phyloP scores from a whole-genome alignment of 2,329 filamentous ascomycete species.

The Domatiomyces globalis region DNA sequence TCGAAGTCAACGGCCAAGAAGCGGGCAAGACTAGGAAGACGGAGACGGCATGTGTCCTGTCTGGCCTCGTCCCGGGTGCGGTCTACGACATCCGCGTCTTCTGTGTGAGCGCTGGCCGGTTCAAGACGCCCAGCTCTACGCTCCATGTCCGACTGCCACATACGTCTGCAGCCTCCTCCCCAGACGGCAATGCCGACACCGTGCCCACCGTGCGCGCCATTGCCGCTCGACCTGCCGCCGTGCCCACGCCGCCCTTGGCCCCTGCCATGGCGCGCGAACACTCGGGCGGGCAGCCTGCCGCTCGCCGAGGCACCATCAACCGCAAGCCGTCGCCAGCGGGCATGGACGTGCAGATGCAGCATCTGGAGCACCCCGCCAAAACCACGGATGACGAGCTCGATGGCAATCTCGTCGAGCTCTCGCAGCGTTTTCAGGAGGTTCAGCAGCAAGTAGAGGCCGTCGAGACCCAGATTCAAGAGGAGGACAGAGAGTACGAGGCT shows the following conservation, averaged over 20 bases:
- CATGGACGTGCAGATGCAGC: slow-evolving; percentile 27
- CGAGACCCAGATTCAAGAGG: slow-evolving; percentile 49
- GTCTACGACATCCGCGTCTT: slow-evolving; percentile 92
- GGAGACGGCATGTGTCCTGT: slow-evolving; percentile 82
- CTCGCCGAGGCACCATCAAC: slow-evolving; percentile 53
- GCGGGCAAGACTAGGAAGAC: slow-evolving; percentile 71
- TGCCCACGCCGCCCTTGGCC: slow-evolving; percentile 46
- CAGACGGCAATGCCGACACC: slow-evolving; percentile 20
- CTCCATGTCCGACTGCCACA: slow-evolving; percentile 61
- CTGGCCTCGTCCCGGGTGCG: slow-evolving; percentile 68
- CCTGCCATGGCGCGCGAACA: slow-evolving; percentile 52
- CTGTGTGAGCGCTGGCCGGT: slow-evolving; percentile 79
- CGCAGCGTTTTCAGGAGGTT: slow-evolving; percentile 63
- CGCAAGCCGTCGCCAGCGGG: slow-evolving; percentile 59
- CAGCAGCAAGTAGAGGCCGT: slow-evolving; percentile 73
- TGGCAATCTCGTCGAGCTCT: slow-evolving; percentile 61
- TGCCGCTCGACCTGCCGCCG: slow-evolving; percentile 37
- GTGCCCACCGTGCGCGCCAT: slow-evolving; percentile 38
- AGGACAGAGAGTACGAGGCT: slow-evolving; percentile 56
- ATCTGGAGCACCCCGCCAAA: slow-evolving; percentile 14
- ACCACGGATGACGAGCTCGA: slow-evolving; percentile 40
- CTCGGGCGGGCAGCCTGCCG: slow-evolving; percentile 37
- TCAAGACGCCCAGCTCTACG: slow-evolving; percentile 75
- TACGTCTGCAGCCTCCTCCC: slow-evolving; percentile 27
- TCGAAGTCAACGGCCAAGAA: slow-evolving; percentile 81